These are phyloP conservation scores for Spergularia azorica DNA, from an alignment of 179 eudicot species.

Conservation along the genomic window DNA sequence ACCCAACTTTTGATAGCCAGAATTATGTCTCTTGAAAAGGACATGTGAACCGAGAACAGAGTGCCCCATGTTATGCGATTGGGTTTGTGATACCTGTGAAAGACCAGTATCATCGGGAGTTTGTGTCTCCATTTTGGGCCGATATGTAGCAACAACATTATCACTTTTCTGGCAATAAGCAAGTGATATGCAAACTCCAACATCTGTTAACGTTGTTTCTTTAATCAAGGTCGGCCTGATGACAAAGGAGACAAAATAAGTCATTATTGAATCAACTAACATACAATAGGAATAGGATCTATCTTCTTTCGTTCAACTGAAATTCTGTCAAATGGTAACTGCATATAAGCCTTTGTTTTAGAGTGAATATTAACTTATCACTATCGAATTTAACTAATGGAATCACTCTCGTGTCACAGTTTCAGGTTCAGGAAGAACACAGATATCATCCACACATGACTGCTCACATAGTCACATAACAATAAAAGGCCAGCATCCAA, in stretches of 20 bases:
- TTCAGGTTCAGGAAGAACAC: too few relatives aligned
- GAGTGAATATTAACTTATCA: too few relatives aligned
- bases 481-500: not conserved
- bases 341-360: too few relatives aligned
- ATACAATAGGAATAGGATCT: not conserved
- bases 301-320: too few relatives aligned
- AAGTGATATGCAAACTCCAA: conserved; percentile 88
- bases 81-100: conserved; percentile 53
- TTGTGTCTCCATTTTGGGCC: conserved; percentile 71
- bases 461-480: too few relatives aligned
- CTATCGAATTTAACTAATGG: too few relatives aligned
- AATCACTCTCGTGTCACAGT: too few relatives aligned
- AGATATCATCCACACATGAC: too few relatives aligned
- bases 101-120: conserved; percentile 26
- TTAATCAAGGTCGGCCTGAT: conserved; percentile 63
- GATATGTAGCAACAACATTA: conserved; percentile 70
- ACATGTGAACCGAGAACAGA: conserved; percentile 64
- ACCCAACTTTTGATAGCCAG: conserved; percentile 43
- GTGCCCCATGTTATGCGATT: conserved; percentile 35
- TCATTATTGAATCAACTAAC: not conserved
- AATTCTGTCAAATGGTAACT: too few relatives aligned
- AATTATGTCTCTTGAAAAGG: conserved; percentile 43
- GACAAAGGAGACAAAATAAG: not conserved
- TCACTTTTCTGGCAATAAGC: conserved; percentile 58
- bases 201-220: conserved; percentile 46